A percentile compares a stretch with the other conserved stretches of the same genome.
phyloP scores from a whole-genome alignment of 2,329 filamentous ascomycete species.

The Parastagonospora avenae region DNA sequence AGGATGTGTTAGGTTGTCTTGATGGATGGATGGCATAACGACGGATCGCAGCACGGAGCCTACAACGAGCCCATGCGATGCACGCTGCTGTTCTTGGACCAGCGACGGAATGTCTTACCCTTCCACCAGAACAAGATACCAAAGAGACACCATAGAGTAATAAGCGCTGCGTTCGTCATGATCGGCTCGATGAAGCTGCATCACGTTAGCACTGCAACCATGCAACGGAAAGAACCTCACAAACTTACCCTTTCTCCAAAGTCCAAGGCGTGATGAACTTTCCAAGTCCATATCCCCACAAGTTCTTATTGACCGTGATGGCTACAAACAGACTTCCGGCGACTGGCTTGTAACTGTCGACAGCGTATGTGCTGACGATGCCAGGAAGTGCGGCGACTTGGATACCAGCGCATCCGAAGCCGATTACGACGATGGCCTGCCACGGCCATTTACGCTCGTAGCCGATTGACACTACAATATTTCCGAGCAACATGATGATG shows the following conservation, averaged over 20 bases:
- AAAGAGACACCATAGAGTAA: constrained; percentile 59
- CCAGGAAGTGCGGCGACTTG: constrained; percentile 65
- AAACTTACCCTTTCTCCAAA: constrained; percentile 50
- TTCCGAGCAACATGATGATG: constrained; percentile 61
- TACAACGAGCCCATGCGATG: constrained; percentile 52
- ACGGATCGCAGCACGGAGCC: neutral
- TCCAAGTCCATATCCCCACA: constrained; percentile 66
- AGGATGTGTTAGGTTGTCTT: constrained; percentile 4
- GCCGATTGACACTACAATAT: constrained; percentile 61
- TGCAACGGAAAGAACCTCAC: neutral
- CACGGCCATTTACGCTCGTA: constrained; percentile 61
- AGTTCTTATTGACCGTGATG: constrained; percentile 68
- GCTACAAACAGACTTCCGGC: constrained; percentile 64
- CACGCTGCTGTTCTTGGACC: constrained; percentile 61
- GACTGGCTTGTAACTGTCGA: constrained; percentile 69
- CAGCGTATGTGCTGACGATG: constrained; percentile 64
- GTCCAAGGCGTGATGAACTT: constrained; percentile 63
- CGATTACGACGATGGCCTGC: constrained; percentile 63
- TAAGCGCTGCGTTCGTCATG: constrained; percentile 64
- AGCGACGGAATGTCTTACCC: constrained; percentile 63
- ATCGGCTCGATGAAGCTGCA: constrained; percentile 57
- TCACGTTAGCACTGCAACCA: constrained; percentile 6
- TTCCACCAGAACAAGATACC: constrained; percentile 62
- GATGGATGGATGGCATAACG: neutral
- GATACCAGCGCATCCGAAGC: constrained; percentile 62